These are phyloP conservation scores for Coccomyxa sp. DNA, from an alignment of 139 green algal genomes.

Conservation along the genomic window DNA sequence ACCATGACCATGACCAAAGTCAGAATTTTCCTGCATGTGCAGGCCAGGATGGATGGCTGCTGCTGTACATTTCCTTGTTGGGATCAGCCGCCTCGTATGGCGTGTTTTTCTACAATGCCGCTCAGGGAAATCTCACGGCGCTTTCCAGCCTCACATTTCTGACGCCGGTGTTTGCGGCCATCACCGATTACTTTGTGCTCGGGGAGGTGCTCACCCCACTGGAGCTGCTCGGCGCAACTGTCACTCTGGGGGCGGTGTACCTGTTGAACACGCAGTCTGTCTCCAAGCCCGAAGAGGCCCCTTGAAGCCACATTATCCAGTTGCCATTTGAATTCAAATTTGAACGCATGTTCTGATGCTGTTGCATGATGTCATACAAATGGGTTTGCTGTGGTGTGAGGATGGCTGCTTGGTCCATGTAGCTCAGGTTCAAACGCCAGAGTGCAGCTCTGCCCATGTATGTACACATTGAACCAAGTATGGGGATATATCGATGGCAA, in stretches of 20 bases:
- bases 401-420: no score
- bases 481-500: no score
- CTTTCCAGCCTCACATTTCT: constrained; percentile 94
- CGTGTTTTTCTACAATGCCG: constrained; percentile 74
- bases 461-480: no score
- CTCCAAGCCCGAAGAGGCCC: no score
- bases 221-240: constrained; percentile 77
- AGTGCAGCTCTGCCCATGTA: no score
- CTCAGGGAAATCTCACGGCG: constrained; percentile 74
- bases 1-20: no score
- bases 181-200: constrained; percentile 72
- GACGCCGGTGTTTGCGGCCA: constrained; percentile 89
- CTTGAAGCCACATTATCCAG: no score
- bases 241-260: constrained; percentile 83
- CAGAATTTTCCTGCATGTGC: constrained; percentile 1
- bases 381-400: not conserved
- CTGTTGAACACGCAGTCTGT: constrained; percentile 56
- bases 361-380: no score
- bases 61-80: constrained; percentile 84
- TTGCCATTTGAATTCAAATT: no score
- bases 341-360: no score
- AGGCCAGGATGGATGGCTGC: constrained; percentile 25
- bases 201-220: constrained; percentile 76
- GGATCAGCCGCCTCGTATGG: constrained; percentile 89
- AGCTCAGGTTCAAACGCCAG: no score